phyloP scores from a whole-genome alignment of 345 rosid genomes.

The Citrus sp. region DNA sequence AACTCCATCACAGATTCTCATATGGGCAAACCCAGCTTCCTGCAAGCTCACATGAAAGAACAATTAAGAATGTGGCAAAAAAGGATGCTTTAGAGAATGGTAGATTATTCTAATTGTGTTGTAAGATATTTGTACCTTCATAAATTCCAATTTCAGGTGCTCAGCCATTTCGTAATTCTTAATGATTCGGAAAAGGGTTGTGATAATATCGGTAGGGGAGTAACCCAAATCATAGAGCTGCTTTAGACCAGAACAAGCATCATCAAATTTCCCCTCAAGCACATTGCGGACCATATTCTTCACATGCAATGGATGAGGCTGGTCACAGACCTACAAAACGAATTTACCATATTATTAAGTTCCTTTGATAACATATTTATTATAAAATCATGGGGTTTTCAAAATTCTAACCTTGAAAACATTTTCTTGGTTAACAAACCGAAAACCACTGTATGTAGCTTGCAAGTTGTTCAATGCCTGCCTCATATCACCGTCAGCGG shows the following conservation, averaged over 20 bases:
- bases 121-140: constrained; percentile 55
- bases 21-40: constrained; percentile 98
- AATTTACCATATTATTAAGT: not conserved
- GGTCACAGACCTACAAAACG: constrained; percentile 78
- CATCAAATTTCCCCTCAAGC: constrained; percentile 82
- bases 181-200: constrained; percentile 86
- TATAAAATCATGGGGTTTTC: not conserved
- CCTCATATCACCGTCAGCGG: constrained; percentile 99
- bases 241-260: constrained; percentile 83
- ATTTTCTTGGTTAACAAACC: constrained; percentile 88
- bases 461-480: constrained; percentile 96
- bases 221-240: constrained; percentile 90
- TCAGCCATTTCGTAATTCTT: constrained; percentile 93
- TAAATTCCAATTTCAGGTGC: constrained; percentile 86
- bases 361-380: not conserved
- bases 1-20: constrained; percentile 95
- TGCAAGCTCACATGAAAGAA: constrained; percentile 24
- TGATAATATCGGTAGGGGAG: constrained; percentile 96
- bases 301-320: constrained; percentile 95
- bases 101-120: not conserved
- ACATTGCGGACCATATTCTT: constrained; percentile 83
- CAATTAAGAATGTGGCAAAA: not conserved
- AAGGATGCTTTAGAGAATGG: too few relatives aligned
- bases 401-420: constrained; percentile 76
- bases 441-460: constrained; percentile 92